A percentile compares a stretch with the other conserved stretches of the same genome.
Evolutionary conservation across 1,284 basidiomycete genomes (phyloP).

Genomic region (Moesziomyces sp.): DNA sequence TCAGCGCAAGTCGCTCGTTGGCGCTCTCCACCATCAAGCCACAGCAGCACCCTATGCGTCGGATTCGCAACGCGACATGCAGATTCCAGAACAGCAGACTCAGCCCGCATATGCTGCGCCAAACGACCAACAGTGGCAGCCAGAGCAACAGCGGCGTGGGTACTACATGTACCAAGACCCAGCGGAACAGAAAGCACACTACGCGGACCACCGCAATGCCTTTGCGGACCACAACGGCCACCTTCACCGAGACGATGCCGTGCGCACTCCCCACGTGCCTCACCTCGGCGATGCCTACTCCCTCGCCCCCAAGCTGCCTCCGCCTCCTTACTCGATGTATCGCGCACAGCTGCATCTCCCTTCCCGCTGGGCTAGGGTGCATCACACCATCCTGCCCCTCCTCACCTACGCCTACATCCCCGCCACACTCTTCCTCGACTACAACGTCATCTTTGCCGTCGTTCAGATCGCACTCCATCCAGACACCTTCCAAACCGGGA

Average conservation of each 20-base stretch:
- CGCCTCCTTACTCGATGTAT: conserved; percentile 21
- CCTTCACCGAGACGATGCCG: conserved; percentile 1
- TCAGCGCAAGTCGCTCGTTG: conserved; percentile 18
- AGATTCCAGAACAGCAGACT: not conserved
- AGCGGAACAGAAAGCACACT: not conserved
- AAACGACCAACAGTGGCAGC: not conserved
- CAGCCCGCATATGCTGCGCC: not conserved
- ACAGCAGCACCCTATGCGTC: not conserved
- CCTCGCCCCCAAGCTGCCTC: conserved; percentile 27
- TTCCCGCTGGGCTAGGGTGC: conserved; percentile 28
- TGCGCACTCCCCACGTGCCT: conserved; percentile 11
- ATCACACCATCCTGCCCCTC: conserved; percentile 44
- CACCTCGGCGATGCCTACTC: conserved; percentile 23
- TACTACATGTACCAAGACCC: conserved; percentile 7
- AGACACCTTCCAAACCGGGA: conserved; percentile 16
- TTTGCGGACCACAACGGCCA: not conserved
- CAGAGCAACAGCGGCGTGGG: conserved; percentile 4
- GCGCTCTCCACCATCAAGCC: conserved; percentile 10
- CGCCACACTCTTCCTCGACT: conserved; percentile 66
- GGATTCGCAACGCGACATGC: conserved; percentile 3
- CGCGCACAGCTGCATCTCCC: conserved; percentile 12
- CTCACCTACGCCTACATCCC: conserved; percentile 57
- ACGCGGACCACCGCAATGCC: conserved; percentile 1
- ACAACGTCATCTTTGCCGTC: conserved; percentile 62
- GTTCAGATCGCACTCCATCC: conserved; percentile 58